Conservation (phyloP, 371 early-diverging fungal genomes). For the Apophysomyces trapeziformis region DNA sequence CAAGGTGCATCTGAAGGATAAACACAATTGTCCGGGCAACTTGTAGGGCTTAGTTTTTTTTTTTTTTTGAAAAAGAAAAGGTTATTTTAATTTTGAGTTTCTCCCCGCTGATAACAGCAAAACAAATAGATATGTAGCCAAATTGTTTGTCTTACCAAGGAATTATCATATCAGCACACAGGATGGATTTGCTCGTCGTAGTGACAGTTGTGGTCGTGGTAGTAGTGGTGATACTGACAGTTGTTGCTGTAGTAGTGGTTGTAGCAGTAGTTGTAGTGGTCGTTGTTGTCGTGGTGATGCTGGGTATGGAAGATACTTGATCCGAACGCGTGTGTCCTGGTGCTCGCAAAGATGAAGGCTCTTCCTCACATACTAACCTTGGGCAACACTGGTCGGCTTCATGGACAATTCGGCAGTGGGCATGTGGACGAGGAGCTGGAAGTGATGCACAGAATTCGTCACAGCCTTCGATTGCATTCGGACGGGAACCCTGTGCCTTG, state of each 20-base stretch:
- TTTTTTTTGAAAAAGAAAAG: no score
- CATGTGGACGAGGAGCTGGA: not conserved
- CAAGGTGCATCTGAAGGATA: slow-evolving; percentile 28
- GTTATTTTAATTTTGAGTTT: no score
- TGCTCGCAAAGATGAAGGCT: slow-evolving; percentile 21
- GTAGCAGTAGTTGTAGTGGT: not conserved
- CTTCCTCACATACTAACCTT: not conserved
- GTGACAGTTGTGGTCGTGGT: not conserved
- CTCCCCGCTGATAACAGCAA: no score
- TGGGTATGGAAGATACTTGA: not conserved
- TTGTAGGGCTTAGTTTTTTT: slow-evolving; percentile 20
- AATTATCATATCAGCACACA: slow-evolving; percentile 20
- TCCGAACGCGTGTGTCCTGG: slow-evolving; percentile 63
- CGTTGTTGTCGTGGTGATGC: not conserved
- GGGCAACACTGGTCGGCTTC: not conserved
- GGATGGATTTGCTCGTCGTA: not conserved
- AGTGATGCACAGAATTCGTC: not conserved
- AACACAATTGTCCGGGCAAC: slow-evolving; percentile 28
- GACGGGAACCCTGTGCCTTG: not conserved
- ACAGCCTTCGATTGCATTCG: not conserved
- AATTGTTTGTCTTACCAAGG: slow-evolving; percentile 20
- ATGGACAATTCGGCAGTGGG: not conserved
- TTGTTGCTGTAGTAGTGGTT: not conserved
- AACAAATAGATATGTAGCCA: no score
- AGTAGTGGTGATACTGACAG: not conserved